Conservation (phyloP, 2,329 filamentous ascomycete genomes). For the Aspergillus brasiliensis region DNA sequence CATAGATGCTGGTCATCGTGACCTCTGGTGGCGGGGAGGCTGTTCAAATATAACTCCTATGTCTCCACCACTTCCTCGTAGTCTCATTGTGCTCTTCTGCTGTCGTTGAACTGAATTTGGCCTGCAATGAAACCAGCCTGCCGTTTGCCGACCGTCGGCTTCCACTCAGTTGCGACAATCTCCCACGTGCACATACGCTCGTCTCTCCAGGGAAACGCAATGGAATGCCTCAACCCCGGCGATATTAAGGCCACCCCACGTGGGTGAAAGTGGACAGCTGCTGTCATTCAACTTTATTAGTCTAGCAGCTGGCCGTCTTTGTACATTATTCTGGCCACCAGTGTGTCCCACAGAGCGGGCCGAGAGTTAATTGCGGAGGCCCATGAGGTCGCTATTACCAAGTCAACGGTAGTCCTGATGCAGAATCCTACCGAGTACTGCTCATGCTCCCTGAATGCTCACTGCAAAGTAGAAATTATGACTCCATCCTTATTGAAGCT, state of each 20-base stretch:
- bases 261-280: background rate
- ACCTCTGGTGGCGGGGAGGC: background rate
- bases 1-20: constrained; percentile 16
- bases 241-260: background rate
- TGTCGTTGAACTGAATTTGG: no score
- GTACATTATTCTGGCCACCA: background rate
- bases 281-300: no score
- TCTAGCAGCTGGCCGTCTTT: background rate
- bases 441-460: no score
- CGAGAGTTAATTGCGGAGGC: background rate
- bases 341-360: background rate
- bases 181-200: background rate
- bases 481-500: fast-evolving
- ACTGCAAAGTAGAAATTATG: no score
- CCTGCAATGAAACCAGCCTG: background rate
- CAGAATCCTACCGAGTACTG: background rate
- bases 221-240: no score
- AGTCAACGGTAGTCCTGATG: no score
- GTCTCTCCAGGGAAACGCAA: no score
- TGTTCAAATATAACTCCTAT: background rate
- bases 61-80: no score
- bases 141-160: background rate
- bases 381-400: background rate
- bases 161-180: background rate
- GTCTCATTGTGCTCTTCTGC: no score